Conservation (phyloP, 2,329 filamentous ascomycete genomes). For the Aspergillus proliferans region DNA sequence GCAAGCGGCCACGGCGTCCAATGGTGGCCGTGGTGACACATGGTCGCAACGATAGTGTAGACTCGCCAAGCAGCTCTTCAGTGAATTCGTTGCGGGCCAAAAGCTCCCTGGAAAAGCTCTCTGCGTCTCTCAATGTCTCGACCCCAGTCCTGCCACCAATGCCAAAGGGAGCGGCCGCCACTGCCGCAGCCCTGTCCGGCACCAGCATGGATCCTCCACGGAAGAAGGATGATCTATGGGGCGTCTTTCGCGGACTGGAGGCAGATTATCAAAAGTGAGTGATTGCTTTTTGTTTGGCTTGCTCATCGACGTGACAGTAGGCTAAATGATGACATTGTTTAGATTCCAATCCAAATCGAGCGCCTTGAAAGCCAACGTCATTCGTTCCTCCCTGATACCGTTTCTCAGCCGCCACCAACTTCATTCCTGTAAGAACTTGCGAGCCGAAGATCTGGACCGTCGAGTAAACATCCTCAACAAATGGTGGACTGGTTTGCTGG, state of each 20-base stretch:
- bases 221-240: conserved; percentile 66
- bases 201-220: conserved; percentile 34
- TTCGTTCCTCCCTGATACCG: conserved; percentile 66
- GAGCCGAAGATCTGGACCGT: conserved; percentile 76
- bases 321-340: conserved; percentile 2
- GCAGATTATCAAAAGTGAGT: conserved; percentile 60
- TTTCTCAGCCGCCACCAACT: conserved; percentile 67
- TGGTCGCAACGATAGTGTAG: conserved; percentile 27
- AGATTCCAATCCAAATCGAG: conserved; percentile 68
- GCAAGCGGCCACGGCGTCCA: conserved; percentile 35
- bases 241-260: conserved; percentile 61
- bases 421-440: conserved; percentile 61
- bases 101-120: conserved; percentile 44
- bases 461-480: conserved; percentile 75
- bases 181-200: conserved; percentile 28
- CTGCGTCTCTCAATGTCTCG: conserved; percentile 36
- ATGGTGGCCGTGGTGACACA: conserved; percentile 35
- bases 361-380: conserved; percentile 66
- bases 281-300: neutral
- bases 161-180: conserved; percentile 37
- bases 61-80: conserved; percentile 34
- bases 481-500: conserved; percentile 81
- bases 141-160: conserved; percentile 44
- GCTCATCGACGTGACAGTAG: neutral
- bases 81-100: conserved; percentile 35